These are phyloP conservation scores for Vigna reflexopilosa DNA, from an alignment of 306 rosid genomes.

Conservation along the genomic window DNA sequence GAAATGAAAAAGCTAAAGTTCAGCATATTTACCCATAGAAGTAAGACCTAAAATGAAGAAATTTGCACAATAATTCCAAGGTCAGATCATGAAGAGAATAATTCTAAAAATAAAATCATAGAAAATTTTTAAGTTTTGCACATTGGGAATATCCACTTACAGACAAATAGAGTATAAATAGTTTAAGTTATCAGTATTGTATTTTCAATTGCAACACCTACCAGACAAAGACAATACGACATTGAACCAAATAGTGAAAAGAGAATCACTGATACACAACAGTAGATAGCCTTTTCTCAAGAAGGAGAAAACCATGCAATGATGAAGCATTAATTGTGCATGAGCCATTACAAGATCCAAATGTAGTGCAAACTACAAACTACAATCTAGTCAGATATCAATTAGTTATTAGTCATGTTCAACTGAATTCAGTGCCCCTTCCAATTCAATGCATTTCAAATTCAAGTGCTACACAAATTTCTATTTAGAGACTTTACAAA, in stretches of 20 bases:
- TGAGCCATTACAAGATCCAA: conserved; percentile 7
- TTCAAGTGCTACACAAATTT: background rate
- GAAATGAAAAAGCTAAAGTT: conserved; percentile 19
- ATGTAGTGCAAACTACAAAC: conserved; percentile 5
- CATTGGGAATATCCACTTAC: background rate
- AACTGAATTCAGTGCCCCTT: background rate
- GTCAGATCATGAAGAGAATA: conserved; percentile 9
- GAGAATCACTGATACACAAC: background rate
- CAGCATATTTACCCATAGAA: conserved; percentile 3
- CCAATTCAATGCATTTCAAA: background rate
- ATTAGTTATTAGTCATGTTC: background rate
- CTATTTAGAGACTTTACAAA: background rate
- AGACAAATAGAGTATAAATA: conserved; percentile 12
- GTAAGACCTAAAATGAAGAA: conserved; percentile 15
- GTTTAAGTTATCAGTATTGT: background rate
- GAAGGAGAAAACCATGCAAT: background rate
- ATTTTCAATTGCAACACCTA: background rate
- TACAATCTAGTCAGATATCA: conserved; percentile 6
- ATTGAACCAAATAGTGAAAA: background rate
- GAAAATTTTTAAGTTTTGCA: background rate
- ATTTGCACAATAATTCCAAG: background rate
- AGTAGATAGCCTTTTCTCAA: background rate
- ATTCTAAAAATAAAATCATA: background rate
- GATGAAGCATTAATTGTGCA: background rate
- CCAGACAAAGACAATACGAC: background rate